Evolutionary conservation across 371 early-diverging fungal species (phyloP), one percentile per base, ranked within the genome.

Genomic region (Mucor mucedo): DNA sequence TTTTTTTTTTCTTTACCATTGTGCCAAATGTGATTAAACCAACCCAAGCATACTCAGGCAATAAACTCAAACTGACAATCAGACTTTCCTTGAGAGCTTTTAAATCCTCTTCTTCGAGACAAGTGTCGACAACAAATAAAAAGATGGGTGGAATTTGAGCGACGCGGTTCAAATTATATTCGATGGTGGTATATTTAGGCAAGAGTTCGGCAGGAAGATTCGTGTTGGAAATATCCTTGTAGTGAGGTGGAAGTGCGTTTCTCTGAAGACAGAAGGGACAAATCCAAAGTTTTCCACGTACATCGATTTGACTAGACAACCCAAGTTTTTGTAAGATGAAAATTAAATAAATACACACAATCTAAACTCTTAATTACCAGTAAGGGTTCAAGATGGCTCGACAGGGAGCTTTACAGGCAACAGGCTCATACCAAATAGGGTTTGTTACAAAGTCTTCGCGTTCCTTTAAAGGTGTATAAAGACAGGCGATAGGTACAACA

Each of bases 21-120:
- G 99, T 99, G 27, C 99, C 99, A 78, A 87, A 99, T 45, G 97
- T 96, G 48, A 99, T 92, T 69, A 99, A 83, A 58, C 99, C 99
- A 61, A 99, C 95, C 64, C 96, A 85, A 40, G 98, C 94, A 73
- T 97, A 91, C 8, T 91, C 92, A 16, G 99, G 99, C 21, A 99
- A 69, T 66, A 95, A 78, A 65, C 93, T 93, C 70, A 99, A 79
- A 60, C 93, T 89, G 47, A 94, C 90, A 39, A 96, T 90, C 47
- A 99, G 75, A 9, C 97, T 87, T 60, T 99, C 96, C 73, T 95
- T 98, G 52, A 99, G 82, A 3, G 98, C 95, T 79, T 94, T 92
- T 58, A 99, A 88, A 76, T 99, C 98, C 10, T 93, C 93, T 60
- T 98, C 98, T 58, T 94, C 89, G 38, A 98, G 84, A 75, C 99